Evolutionary conservation across 176 grass and related monocot species (phyloP).

Genomic region (Puya raimondii): DNA sequence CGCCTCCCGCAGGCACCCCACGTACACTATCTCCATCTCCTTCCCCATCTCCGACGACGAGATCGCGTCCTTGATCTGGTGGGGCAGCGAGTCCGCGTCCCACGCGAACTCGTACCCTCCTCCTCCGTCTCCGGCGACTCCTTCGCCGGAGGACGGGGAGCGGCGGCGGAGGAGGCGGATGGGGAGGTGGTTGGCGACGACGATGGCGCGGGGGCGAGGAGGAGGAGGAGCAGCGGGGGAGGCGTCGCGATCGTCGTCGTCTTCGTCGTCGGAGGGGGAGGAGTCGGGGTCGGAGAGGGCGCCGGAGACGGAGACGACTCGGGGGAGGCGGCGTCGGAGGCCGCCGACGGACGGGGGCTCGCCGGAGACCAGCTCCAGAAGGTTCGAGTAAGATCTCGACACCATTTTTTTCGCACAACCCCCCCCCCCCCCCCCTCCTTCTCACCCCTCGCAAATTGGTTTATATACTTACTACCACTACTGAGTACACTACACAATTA

Average conservation of each 20-base stretch:
- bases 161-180: conserved; percentile 33
- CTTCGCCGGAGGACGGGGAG: conserved; percentile 21
- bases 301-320: conserved; percentile 61
- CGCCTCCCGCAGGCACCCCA: conserved; percentile 81
- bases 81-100: conserved; percentile 87
- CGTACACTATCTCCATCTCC: conserved; percentile 80
- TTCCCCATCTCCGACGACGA: conserved; percentile 21
- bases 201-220: conserved; percentile 64
- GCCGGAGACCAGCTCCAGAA: conserved; percentile 77
- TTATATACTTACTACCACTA: background rate
- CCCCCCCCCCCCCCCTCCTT: background rate
- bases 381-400: conserved; percentile 83
- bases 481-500: background rate
- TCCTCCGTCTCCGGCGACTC: background rate
- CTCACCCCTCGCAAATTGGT: background rate
- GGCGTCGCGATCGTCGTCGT: background rate
- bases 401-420: conserved; percentile 33
- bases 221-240: conserved; percentile 38
- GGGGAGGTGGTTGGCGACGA: conserved; percentile 89
- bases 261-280: conserved; percentile 27
- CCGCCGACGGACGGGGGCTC: conserved; percentile 45
- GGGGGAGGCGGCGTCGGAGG: conserved; percentile 58
- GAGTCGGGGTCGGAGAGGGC: conserved; percentile 64
- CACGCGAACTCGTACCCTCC: conserved; percentile 56
- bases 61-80: conserved; percentile 55